Base-by-base conservation (phyloP, 106 monocot species). In the Acorus gramineus region DNA sequence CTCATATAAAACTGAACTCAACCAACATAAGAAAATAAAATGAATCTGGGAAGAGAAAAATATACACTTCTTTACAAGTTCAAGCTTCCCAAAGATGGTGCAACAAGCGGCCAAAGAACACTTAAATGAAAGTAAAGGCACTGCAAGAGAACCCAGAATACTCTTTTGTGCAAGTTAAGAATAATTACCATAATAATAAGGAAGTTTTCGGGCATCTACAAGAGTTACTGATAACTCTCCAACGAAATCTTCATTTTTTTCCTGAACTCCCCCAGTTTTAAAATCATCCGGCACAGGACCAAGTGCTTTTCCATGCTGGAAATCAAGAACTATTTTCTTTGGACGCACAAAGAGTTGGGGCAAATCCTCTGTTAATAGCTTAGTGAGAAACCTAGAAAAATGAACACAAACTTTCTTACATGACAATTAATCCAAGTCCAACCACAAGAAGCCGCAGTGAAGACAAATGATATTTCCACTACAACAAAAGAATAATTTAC, bases 301-400 rank as follows among this genome's bases (percentile, higher is more conserved):
- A 3, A 83, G 57, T 53, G 87, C 80, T 68, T 72, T 69, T 11
- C 87, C 87, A 52, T 83, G 77, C 50, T 80, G 87, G 60, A 87
- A 87, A 77, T 87, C 87, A 55, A 87, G 83, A 42, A 87, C 87
- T 55, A 80, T 87, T 66, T 87, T 87, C 56, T 72, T 87, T 50
- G 87, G 87, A 45, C 87, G 82, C 59, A 87, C 87, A 77, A 87
- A 87, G 42, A 87, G 87, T 47, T 74, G 77, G 48, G 87, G 87
- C 49, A 87, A 57, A 77, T 87, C 87, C 77, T 80, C 83, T 9
- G 87, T 87, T 50, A 87, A 74, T 63, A 87, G 83, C 62, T 87
- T 83, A 11, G 65, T 87, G 55, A 87, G 67, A 57, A 83, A 87
- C 80, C 87, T 87, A 68, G 55, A 28, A 44, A 58, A 50, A 28